Percentiles rank a stretch among this genome's conserved stretches.
These are phyloP conservation scores for Exserohilum turcica DNA, from an alignment of 2,329 filamentous ascomycete species.

Conservation along the genomic window DNA sequence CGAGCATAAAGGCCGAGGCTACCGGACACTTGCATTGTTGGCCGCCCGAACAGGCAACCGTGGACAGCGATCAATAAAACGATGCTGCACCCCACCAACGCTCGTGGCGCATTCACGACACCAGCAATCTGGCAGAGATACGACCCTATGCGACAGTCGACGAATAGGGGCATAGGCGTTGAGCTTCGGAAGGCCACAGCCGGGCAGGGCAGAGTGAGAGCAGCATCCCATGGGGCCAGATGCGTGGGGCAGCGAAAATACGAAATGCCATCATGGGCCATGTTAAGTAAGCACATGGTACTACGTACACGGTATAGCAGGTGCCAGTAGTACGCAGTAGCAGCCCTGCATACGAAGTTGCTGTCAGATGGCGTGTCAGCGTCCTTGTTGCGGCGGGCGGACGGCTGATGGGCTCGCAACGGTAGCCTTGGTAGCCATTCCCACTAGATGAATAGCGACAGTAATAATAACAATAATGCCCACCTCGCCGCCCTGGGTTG, in stretches of 20 bases:
- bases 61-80: conserved; percentile 40
- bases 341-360: background rate
- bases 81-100: conserved; percentile 19
- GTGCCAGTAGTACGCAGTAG: no score
- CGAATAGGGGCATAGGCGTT: background rate
- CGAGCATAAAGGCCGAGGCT: conserved; percentile 36
- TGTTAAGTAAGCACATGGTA: no score
- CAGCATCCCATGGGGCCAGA: no score
- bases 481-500: background rate
- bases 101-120: conserved; percentile 17
- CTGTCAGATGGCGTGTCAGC: background rate
- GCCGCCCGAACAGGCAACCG: conserved; percentile 28
- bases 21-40: conserved; percentile 38
- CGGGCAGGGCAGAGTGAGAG: no score
- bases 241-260: no score
- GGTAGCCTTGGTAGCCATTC: background rate
- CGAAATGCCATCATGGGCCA: no score
- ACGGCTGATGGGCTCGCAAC: background rate
- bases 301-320: no score
- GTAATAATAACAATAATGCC: no score
- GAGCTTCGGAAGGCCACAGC: no score
- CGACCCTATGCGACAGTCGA: background rate
- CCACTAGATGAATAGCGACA: no score
- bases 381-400: background rate
- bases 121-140: background rate